Evolutionary conservation across 2,329 filamentous ascomycete genomes (phyloP).

Genomic region (Penicillium sp.): DNA sequence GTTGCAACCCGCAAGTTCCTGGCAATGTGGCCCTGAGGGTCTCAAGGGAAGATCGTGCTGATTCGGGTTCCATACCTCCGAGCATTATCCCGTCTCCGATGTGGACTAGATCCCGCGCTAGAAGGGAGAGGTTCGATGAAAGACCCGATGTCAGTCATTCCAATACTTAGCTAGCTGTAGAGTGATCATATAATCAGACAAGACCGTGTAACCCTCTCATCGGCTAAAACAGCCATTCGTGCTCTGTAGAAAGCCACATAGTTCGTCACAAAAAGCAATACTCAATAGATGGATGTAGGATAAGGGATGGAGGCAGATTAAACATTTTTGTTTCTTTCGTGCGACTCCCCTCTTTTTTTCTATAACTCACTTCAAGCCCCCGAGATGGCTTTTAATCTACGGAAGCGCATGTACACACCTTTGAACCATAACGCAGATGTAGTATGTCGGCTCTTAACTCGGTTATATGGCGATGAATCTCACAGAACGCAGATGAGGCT

Average conservation of each 20-base stretch:
- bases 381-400: neutral
- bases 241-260: neutral
- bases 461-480: neutral
- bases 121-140: neutral
- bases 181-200: neutral
- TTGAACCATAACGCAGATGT: neutral
- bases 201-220: neutral
- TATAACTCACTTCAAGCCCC: neutral
- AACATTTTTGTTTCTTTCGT: neutral
- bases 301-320: neutral
- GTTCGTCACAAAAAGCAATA: neutral
- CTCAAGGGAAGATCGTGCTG: neutral
- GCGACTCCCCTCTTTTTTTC: neutral
- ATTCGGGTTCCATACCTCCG: neutral
- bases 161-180: neutral
- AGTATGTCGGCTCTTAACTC: neutral
- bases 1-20: neutral
- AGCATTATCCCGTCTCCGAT: neutral
- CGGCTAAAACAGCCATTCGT: neutral
- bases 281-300: neutral
- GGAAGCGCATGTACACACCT: neutral
- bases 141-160: neutral
- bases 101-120: neutral
- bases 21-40: neutral
- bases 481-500: neutral